Percentiles rank a stretch among this genome's conserved stretches.
These are phyloP conservation scores for Fraxinus sp. DNA, from an alignment of 305 asterid species.

Conservation along the genomic window DNA sequence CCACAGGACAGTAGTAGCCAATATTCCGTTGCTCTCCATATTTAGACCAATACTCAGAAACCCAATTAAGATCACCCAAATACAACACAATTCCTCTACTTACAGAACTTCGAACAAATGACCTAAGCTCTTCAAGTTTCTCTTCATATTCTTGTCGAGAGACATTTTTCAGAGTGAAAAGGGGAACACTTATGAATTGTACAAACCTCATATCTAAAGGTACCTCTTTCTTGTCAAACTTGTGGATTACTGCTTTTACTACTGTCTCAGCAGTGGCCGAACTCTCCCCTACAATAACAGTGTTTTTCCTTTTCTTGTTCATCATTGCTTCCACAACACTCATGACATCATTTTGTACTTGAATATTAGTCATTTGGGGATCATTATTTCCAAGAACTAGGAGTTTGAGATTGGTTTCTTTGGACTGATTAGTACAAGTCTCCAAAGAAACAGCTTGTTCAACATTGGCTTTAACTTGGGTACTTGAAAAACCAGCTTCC, in stretches of 20 bases:
- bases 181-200: slow-evolving; percentile 84
- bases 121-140: slow-evolving; percentile 67
- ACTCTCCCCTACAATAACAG: slow-evolving; percentile 53
- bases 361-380: slow-evolving; percentile 26
- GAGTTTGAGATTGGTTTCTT: slow-evolving; percentile 35
- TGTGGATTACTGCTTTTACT: slow-evolving; percentile 64
- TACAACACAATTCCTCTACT: slow-evolving; percentile 74
- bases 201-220: slow-evolving; percentile 56
- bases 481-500: slow-evolving; percentile 90
- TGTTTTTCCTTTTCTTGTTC: slow-evolving; percentile 56
- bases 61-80: slow-evolving; percentile 83
- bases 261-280: slow-evolving; percentile 49
- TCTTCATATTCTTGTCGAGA: slow-evolving; percentile 69
- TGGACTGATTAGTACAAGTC: slow-evolving; percentile 24
- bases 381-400: slow-evolving; percentile 34
- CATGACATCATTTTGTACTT: slow-evolving; percentile 41
- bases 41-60: slow-evolving; percentile 74
- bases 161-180: slow-evolving; percentile 48
- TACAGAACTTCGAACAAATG: slow-evolving; percentile 56
- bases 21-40: slow-evolving; percentile 42
- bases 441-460: slow-evolving; percentile 55
- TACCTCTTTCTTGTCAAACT: slow-evolving; percentile 58
- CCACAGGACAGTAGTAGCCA: slow-evolving; percentile 58
- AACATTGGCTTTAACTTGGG: slow-evolving; percentile 74
- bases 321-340: slow-evolving; percentile 61